These are phyloP conservation scores for Erysimum cheiranthoides DNA, from an alignment of 345 rosid species.

Conservation along the genomic window DNA sequence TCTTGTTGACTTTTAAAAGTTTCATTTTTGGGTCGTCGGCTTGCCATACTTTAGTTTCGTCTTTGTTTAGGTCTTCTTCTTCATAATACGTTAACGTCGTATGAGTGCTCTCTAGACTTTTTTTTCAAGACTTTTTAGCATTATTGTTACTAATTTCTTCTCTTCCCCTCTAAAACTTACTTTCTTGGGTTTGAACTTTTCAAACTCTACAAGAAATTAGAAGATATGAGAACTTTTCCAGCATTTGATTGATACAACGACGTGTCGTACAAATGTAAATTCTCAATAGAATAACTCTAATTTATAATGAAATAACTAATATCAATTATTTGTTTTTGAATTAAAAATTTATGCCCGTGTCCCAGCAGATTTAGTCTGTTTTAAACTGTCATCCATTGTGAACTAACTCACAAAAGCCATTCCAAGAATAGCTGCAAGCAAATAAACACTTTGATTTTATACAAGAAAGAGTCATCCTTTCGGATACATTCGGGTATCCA, in stretches of 20 bases:
- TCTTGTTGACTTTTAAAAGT: neutral
- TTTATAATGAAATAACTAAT: no score
- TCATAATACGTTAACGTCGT: neutral
- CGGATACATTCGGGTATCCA: no score
- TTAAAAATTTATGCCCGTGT: no score
- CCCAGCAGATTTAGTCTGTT: no score
- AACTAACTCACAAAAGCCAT: no score
- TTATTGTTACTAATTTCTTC: constrained; percentile 12
- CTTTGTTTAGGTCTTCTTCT: neutral
- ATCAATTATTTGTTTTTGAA: no score
- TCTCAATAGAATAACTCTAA: no score
- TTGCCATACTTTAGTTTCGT: neutral
- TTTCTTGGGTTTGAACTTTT: constrained; percentile 8
- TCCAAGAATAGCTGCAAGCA: no score
- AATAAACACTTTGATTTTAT: no score
- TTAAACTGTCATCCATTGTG: no score
- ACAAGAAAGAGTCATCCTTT: no score
- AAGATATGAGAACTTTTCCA: neutral
- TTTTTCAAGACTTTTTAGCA: neutral
- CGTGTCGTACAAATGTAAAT: neutral
- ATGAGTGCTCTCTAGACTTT: neutral
- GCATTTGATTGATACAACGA: neutral
- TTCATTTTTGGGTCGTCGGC: neutral
- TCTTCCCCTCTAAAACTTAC: neutral
- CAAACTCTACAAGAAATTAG: neutral